Evolutionary conservation across 768 basidiomycete species (phyloP).

Genomic region (Hirschioporus abietinus): DNA sequence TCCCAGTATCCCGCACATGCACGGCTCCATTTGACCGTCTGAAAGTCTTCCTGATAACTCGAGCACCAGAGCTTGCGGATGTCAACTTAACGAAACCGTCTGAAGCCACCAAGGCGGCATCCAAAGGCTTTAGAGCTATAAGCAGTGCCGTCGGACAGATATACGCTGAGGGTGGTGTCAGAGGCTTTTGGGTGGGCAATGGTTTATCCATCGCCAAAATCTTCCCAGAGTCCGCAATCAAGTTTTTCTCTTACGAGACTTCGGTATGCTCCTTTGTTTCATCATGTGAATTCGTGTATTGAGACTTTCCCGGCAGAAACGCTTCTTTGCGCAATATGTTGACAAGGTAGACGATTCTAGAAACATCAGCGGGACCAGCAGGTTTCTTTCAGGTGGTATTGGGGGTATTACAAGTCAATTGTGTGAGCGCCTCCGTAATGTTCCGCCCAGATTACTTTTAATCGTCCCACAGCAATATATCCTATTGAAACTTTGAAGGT

Average conservation of each 20-base stretch:
- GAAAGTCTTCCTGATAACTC: slow-evolving; percentile 94
- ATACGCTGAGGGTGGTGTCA: slow-evolving; percentile 83
- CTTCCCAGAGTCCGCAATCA: slow-evolving; percentile 97
- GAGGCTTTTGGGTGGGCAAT: slow-evolving; percentile 98
- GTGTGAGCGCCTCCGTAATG: slow-evolving; percentile 41
- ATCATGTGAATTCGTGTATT: slow-evolving; percentile 10
- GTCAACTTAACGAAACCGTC: slow-evolving; percentile 29
- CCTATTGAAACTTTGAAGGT: slow-evolving; percentile 96
- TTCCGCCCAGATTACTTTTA: slow-evolving; percentile 15
- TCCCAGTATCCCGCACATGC: slow-evolving; percentile 85
- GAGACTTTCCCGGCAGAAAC: slow-evolving; percentile 57
- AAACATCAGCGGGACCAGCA: slow-evolving; percentile 85
- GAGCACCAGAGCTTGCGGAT: slow-evolving; percentile 68
- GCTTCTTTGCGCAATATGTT: slow-evolving; percentile 85
- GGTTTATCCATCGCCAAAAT: slow-evolving; percentile 92
- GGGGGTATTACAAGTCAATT: slow-evolving; percentile 94
- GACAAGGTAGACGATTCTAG: slow-evolving; percentile 86
- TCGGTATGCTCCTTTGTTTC: slow-evolving; percentile 43
- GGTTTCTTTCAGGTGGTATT: slow-evolving; percentile 93
- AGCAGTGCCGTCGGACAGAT: slow-evolving; percentile 70
- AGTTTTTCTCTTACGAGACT: slow-evolving; percentile 93
- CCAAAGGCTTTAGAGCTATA: slow-evolving; percentile 61
- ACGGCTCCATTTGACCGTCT: slow-evolving; percentile 97
- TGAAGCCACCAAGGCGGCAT: slow-evolving; percentile 31
- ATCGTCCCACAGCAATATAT: slow-evolving; percentile 69